Base-by-base conservation (phyloP, 495 filamentous ascomycete species). In the Aspergillus olivimuriae region DNA sequence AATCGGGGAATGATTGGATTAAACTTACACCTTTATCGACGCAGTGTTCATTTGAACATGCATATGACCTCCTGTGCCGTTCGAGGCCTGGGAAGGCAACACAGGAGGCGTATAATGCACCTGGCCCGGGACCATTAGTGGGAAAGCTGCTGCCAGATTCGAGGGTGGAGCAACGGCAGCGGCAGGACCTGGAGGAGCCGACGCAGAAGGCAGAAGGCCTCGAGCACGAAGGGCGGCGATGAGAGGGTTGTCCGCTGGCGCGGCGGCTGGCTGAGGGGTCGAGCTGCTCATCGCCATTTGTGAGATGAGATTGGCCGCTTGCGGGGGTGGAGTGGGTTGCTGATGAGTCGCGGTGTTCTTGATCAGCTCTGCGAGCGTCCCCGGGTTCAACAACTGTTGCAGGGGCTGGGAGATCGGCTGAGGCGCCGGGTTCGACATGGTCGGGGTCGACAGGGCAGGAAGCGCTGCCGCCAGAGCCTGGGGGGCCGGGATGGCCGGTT, bases 21-120 rank as follows among this genome's bases (percentile, higher is more conserved):
- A 11, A 32, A 69, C 81, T 63, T 78, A 86, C 85, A 81, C 80
- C 69, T 90, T 91, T 17, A 95, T 75, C 38, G 87, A 88, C 9
- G 79, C 73, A 17, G 82, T 74, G 43, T 73, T 84, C 64, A 90
- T 68, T 51, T 81, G 72, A 40, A 89, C 79, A 57, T 81, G 78
- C 53, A 79, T 76, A 34, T 69, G 64, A 28, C 68, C 49, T 23
- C 64, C 58, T 2, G 60, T 47, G 8, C 53, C 28, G 38, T 48
- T 46, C 4, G 45, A 42, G 8, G 42, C 31, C 39, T 62, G 64
- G 11, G 63, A 52, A 5, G 55, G 62, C 11, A 56, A 34, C 14
- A 55, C 55, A 7, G 66, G 62, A 1, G 68, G 63, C 4, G 66
- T 68, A 47, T 51, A 58, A 34, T 51, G 61, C 28, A 63, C 47